phyloP scores from a whole-genome alignment of 2,329 filamentous ascomycete species.

The Pseudogymnoascus sp. region DNA sequence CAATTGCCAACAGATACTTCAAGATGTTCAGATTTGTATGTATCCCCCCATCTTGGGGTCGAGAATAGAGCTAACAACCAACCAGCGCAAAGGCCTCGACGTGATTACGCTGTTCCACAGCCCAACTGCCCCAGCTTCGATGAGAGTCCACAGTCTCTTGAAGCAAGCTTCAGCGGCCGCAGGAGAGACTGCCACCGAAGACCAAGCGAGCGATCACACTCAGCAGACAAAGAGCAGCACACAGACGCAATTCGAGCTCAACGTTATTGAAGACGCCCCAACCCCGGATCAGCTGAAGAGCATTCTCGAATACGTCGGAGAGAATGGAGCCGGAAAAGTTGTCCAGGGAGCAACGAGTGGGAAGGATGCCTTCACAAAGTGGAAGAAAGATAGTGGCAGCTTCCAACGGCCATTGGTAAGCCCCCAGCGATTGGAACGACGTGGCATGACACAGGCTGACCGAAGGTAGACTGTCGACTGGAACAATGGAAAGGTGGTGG shows the following conservation, averaged over 20 bases:
- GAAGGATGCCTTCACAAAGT: slow-evolving; percentile 69
- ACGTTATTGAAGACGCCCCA: slow-evolving; percentile 70
- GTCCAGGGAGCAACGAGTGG: slow-evolving; percentile 66
- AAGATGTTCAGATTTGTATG: slow-evolving; percentile 31
- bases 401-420: slow-evolving; percentile 73
- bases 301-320: slow-evolving; percentile 74
- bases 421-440: slow-evolving; percentile 17
- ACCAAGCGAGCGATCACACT: slow-evolving; percentile 61
- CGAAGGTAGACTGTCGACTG: slow-evolving; percentile 65
- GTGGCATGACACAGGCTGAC: slow-evolving; percentile 20
- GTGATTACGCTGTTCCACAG: slow-evolving; percentile 96
- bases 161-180: slow-evolving; percentile 71
- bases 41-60: background rate
- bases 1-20: slow-evolving; percentile 9
- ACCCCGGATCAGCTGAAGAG: slow-evolving; percentile 75
- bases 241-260: slow-evolving; percentile 74
- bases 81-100: slow-evolving; percentile 70
- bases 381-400: slow-evolving; percentile 58
- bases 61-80: background rate
- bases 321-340: slow-evolving; percentile 50
- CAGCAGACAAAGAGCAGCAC: slow-evolving; percentile 43
- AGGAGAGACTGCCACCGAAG: slow-evolving; percentile 57
- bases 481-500: slow-evolving; percentile 76
- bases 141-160: slow-evolving; percentile 64
- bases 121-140: slow-evolving; percentile 62